Base-by-base conservation (phyloP, 441 rosid genomes). In the Jatropha podagrica region DNA sequence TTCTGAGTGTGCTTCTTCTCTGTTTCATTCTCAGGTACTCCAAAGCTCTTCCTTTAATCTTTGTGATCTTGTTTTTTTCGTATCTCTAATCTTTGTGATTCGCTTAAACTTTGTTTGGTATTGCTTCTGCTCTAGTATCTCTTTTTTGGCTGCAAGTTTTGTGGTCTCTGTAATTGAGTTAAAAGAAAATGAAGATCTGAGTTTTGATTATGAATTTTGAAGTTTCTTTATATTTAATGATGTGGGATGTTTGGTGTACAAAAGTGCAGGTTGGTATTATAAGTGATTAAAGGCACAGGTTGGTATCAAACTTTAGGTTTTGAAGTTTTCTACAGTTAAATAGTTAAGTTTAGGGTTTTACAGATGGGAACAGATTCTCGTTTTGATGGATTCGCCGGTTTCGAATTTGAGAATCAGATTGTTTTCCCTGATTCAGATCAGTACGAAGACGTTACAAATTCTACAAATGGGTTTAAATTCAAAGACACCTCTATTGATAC, bases 301-400 rank as follows among this genome's bases (percentile, higher is more conserved):
- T 37, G 37, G 37, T 17, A 20, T 38, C 37, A 9, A 38, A 51
- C 48, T 54, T 23, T 59, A 26, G 13, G 11, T 59, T 59, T 23
- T 40, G 60, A 51, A 46, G 51, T 52, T 71, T 26, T 61, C 26
- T 60, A 48, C 20, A 15, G 26, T 51, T 54, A 3, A 61, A 46
- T 23, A 46, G 13, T 42, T 54, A 3, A 69, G 55, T 65, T 67
- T 75, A 51, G 73, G 76, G 18, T 66, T 27, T 52, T 27, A 49
- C 72, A 68, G 74, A 77, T 82, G 83, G 75, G 72, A 27, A 81
- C 81, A 82, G 89, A 84, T 80, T 78, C 87, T 52, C 65, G 76
- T 58, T 81, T 76, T 75, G 52, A 63, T 72, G 82, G 78, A 6
- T 77, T 81, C 58, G 65, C 86, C n/a, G 76, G 67, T 66, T 74